Percentiles rank a stretch among this genome's conserved stretches.
phyloP scores from a whole-genome alignment of 306 rosid genomes.

The Vigna mungo region DNA sequence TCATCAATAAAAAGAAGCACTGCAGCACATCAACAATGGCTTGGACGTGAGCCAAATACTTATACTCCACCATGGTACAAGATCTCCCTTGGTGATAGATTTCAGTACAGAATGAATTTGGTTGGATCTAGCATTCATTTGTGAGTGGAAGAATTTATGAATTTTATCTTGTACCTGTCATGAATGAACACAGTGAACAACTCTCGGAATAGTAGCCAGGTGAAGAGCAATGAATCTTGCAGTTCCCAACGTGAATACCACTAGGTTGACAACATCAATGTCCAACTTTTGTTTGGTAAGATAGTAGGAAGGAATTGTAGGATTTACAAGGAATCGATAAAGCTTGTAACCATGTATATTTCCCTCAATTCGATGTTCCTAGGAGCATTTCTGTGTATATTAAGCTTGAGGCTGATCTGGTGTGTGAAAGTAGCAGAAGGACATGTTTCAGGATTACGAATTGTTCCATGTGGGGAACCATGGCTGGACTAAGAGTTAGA shows the following conservation, averaged over 20 bases:
- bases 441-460: neutral
- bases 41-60: neutral
- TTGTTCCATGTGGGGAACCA: neutral
- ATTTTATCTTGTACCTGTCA: neutral
- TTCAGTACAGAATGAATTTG: neutral
- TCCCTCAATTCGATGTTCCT: neutral
- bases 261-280: neutral
- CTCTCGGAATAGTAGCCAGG: neutral
- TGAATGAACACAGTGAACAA: neutral
- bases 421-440: neutral
- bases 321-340: neutral
- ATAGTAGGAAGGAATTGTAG: neutral
- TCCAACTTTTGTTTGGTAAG: neutral
- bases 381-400: neutral
- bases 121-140: neutral
- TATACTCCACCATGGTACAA: neutral
- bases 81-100: conserved; percentile 2
- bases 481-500: neutral
- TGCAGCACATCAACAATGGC: neutral
- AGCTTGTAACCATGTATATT: neutral
- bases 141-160: neutral
- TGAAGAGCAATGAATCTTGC: neutral
- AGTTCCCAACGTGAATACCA: neutral
- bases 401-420: neutral
- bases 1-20: neutral